These are phyloP conservation scores for Kodamaea hsintzibuensis DNA, from an alignment of 805 yeast genomes.

Conservation along the genomic window DNA sequence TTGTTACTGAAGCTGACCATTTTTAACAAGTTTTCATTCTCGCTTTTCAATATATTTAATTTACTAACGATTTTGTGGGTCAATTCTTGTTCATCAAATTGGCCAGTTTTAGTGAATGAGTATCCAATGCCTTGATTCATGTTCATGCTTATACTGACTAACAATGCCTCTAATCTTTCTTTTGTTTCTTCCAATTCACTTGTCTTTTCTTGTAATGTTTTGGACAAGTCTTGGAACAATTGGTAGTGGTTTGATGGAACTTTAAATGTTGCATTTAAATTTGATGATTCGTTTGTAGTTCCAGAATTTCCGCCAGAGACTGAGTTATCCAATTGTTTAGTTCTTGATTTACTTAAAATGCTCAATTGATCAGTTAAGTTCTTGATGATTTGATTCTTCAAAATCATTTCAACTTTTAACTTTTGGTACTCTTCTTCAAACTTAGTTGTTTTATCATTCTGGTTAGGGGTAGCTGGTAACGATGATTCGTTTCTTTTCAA, in stretches of 20 bases:
- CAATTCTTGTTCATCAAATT: conserved; percentile 72
- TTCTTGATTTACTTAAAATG: conserved; percentile 15
- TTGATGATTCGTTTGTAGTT: conserved; percentile 9
- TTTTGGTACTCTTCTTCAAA: conserved; percentile 21
- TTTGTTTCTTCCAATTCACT: conserved; percentile 62
- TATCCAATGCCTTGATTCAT: conserved; percentile 14
- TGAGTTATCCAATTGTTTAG: conserved; percentile 12
- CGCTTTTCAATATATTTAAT: conserved; percentile 59
- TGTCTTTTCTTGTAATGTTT: conserved; percentile 44
- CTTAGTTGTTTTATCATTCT: conserved; percentile 16
- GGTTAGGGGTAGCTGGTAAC: conserved; percentile 10
- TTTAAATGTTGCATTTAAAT: conserved; percentile 17
- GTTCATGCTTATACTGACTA: conserved; percentile 30
- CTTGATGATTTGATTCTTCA: conserved; percentile 50
- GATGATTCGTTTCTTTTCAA: not conserved
- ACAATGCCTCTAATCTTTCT: conserved; percentile 58
- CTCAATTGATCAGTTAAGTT: conserved; percentile 37
- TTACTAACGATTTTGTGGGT: conserved; percentile 71
- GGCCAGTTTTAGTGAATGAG: conserved; percentile 53
- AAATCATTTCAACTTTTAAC: conserved; percentile 50
- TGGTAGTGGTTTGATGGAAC: conserved; percentile 47
- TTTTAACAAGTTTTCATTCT: conserved; percentile 67
- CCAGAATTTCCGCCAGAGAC: not conserved
- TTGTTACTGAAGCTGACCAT: conserved; percentile 77
- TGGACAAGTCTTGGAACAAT: conserved; percentile 50